Base-by-base conservation (phyloP, 1,284 basidiomycete genomes). In the Ceratobasidium sp. region DNA sequence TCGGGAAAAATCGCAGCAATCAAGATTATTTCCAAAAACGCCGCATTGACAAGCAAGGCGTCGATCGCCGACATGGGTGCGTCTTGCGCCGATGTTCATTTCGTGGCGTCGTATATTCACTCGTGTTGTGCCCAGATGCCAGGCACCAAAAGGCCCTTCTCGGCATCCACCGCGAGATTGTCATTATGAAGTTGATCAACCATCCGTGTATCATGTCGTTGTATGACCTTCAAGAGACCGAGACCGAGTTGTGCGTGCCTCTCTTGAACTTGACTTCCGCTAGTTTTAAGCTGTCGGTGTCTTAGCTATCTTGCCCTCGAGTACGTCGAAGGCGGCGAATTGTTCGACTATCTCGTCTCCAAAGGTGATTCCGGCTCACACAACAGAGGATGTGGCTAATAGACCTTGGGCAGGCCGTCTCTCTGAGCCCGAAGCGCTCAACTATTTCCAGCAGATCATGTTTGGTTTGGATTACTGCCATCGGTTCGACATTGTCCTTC, bases 141-240 rank as follows among this genome's bases (percentile, higher is more conserved):
- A 93, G 94, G 80, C 86, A 88, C 1, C 94, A 97, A 78, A 97
- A 96, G 83, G 90, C 94, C 77, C 87, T 95, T 72, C 88, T 96
- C 53, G 94, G 95, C 6, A 93, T 99, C 76, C 96, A 99, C 81
- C 85, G 95, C 75, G 97, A 99, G 81, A 98, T 99, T 76, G 95
- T 95, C 77, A 98, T 99, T 88, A 98, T 99, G 97, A 98, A 98
- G 82, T 91, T 94, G 78, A 98, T 99, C 88, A 94, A 97, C 78
- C 97, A 99, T 79, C 97, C 96, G 2, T 98, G 98, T 81, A 93
- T 99, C 75, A 87, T 97, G 83, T 92, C 93, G 76, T 90, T 99
- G 62, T 98, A 94, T 82, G 97, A 99, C 79, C 96, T 99, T 55
- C 98, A 94, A 83, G 97, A 99, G 83, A 95, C 94, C 76, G 89